Evolutionary conservation across 2,329 filamentous ascomycete genomes (phyloP), one percentile per base, ranked within the genome.

Genomic region (Epichloe festucae): DNA sequence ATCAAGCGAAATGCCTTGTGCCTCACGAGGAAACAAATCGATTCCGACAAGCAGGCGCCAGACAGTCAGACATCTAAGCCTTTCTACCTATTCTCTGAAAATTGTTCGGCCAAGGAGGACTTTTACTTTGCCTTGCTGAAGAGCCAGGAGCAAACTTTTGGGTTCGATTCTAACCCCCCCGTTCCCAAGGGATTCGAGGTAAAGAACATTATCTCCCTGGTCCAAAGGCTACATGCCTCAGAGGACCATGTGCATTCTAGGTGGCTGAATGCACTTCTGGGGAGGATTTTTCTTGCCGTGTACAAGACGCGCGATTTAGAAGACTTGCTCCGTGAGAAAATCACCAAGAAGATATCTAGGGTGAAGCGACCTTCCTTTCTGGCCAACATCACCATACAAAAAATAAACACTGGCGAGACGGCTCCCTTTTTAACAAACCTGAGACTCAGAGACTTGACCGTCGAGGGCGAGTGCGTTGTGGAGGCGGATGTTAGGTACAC

Each of bases 51-150:
- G 31, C 44, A 34, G 21, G 70, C 75, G 3, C 75, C 78, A 3
- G 80, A 83, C 56, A 71, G 66, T 39, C 73, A 73, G 36, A 63
- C 77, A 3, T 83, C 87, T 6, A 90, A 87, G 58, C 89, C 93
- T 0, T 97, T 96, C 69, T 97, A 84, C 63, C 74, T 98, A 4
- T 98, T 97, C 67, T 94, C 88, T 0, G 89, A 97, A 58, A 95
- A 94, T 62, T 88, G 88, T 65, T 95, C 90, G 0, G 89, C 93
- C 46, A 98, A 98, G 67, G 93, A 98, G 67, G 93, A 98, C 65
- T 97, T 98, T 68, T 98, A 98, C 66, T 91, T 95, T 67, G 87
- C 91, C 12, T 74, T 98, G 59, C 73, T 98, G 40, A 82, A 84
- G 60, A 94, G 90, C 56, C 87, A 95, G 63, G 84, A 89, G 58